Evolutionary conservation across 805 yeast species (phyloP).

Genomic region (Candida chilensis): DNA sequence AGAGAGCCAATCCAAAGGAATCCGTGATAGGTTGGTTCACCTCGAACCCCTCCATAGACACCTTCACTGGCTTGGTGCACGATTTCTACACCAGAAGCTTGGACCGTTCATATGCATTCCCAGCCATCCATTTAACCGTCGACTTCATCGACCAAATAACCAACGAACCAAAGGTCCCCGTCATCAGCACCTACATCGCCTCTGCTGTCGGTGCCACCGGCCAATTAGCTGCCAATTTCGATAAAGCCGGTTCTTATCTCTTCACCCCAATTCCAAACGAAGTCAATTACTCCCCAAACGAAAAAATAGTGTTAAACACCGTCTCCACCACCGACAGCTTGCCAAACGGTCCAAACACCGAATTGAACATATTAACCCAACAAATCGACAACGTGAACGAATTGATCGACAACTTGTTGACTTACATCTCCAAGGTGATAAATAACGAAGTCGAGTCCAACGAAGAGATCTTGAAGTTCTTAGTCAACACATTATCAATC

Average conservation of each 20-base stretch:
- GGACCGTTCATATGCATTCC: conserved; percentile 63
- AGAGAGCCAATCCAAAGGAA: conserved; percentile 71
- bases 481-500: conserved; percentile 47
- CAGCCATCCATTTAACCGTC: conserved; percentile 73
- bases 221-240: conserved; percentile 23
- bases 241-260: conserved; percentile 40
- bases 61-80: conserved; percentile 69
- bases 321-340: conserved; percentile 26
- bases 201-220: conserved; percentile 59
- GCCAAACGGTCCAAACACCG: conserved; percentile 23
- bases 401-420: conserved; percentile 39
- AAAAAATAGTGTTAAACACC: conserved; percentile 45
- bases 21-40: conserved; percentile 81
- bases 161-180: conserved; percentile 43
- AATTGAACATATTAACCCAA: conserved; percentile 33
- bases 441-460: conserved; percentile 36
- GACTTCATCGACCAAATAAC: conserved; percentile 40
- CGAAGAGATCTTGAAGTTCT: conserved; percentile 54
- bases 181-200: conserved; percentile 62
- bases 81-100: conserved; percentile 67
- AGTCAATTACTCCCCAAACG: conserved; percentile 48
- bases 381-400: conserved; percentile 36
- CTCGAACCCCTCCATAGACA: conserved; percentile 49
- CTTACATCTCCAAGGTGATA: conserved; percentile 34
- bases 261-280: conserved; percentile 72